Evolutionary conservation across 768 basidiomycete species (phyloP).

Genomic region (Russula sp.): DNA sequence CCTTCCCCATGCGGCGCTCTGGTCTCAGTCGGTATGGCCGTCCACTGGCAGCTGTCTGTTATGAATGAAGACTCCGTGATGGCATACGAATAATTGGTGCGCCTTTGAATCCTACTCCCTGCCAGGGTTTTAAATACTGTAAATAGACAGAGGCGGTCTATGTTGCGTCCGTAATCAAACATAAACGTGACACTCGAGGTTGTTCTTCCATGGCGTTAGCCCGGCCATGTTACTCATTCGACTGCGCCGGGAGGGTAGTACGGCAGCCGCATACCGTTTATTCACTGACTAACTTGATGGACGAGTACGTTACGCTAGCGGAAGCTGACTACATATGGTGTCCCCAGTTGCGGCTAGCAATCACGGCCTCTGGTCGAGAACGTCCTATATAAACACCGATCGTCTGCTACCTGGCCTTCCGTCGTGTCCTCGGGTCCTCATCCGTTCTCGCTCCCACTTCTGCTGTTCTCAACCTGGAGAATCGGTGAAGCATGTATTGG

Average conservation of each 20-base stretch:
- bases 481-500: constrained; percentile 5
- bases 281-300: background rate
- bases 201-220: background rate
- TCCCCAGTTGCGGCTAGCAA: background rate
- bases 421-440: background rate
- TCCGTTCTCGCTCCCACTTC: background rate
- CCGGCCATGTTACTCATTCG: background rate
- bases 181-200: background rate
- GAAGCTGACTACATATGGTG: background rate
- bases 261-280: background rate
- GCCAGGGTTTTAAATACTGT: no score
- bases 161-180: background rate
- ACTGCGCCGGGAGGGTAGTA: background rate
- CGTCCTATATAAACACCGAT: background rate
- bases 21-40: no score
- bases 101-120: no score
- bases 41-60: no score
- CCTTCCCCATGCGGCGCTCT: no score
- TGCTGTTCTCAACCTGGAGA: background rate
- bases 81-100: no score
- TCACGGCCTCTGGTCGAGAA: background rate
- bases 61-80: no score
- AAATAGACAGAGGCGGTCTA: no score
- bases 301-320: background rate
- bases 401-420: background rate